A percentile compares a stretch with the other conserved stretches of the same genome.
phyloP scores from a whole-genome alignment of 1,284 basidiomycete genomes.

The Phellopilus nigrolimitatus region DNA sequence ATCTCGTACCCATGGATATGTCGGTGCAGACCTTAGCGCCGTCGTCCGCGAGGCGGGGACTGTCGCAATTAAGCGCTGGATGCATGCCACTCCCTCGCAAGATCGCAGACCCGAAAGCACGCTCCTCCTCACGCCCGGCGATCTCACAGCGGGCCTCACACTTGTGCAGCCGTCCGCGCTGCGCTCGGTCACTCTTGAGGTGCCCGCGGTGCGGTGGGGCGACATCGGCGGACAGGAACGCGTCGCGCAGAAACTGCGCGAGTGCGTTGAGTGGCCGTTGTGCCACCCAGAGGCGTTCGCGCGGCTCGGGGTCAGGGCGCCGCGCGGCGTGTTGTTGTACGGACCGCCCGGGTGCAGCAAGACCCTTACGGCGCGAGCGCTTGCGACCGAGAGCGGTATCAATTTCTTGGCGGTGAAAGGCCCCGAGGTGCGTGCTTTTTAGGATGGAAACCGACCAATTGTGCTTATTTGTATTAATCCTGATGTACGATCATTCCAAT shows the following conservation, averaged over 20 bases:
- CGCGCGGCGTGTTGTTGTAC: conserved; percentile 89
- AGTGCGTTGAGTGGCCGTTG: conserved; percentile 95
- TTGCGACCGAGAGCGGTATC: conserved; percentile 91
- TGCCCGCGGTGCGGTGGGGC: conserved; percentile 76
- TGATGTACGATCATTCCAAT: conserved; percentile 12
- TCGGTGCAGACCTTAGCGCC: conserved; percentile 92
- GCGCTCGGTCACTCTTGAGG: conserved; percentile 88
- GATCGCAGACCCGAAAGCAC: conserved; percentile 25
- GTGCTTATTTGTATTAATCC: not conserved
- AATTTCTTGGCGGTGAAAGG: conserved; percentile 99
- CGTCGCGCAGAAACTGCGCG: conserved; percentile 79
- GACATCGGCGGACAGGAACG: conserved; percentile 86
- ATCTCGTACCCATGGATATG: conserved; percentile 88
- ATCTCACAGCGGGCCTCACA: conserved; percentile 72
- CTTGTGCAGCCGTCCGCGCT: conserved; percentile 89
- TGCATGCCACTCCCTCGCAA: conserved; percentile 32
- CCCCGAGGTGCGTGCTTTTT: conserved; percentile 65
- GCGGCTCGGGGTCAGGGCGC: conserved; percentile 84
- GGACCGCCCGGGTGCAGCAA: conserved; percentile 98
- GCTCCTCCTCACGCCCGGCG: conserved; percentile 51
- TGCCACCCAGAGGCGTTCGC: conserved; percentile 81
- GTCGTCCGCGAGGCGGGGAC: conserved; percentile 94
- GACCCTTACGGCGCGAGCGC: conserved; percentile 90
- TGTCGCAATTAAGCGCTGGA: conserved; percentile 81
- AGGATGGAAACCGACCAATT: conserved; percentile 7